Evolutionary conservation across 108 stramenopile species (phyloP), one percentile per base, ranked within the genome.

Genomic region (Skeletonema costatum): DNA sequence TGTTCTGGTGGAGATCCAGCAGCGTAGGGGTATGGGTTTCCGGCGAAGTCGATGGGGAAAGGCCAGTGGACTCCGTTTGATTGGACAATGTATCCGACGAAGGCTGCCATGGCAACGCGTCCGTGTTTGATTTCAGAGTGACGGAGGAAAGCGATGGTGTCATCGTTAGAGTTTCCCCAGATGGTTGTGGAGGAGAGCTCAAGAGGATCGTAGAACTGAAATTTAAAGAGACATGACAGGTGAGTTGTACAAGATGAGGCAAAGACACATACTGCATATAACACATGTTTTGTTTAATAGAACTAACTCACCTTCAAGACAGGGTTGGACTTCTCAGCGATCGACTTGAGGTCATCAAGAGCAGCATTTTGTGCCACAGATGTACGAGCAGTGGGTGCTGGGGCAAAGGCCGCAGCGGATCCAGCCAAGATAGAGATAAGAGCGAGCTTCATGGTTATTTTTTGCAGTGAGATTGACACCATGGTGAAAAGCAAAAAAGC

Each of bases 61-160:
- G 91, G 91, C 58, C 76, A 92, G 81, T 88, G 86, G 66, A 90
- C 77, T 32, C 75, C 87, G 81, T 90, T 92, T 33, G 89, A 80
- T 68, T 92, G 91, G 70, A 92, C 91, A 60, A 88, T 86, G 78
- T 88, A 87, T 41, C 90, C 90, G 33, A 88, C 85, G 80, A 89
- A 85, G 70, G 90, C 90, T 32, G 87, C 85, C 89, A 87, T 87
- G 67, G 88, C 88, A 67, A 89, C 75, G 60, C 92, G 89, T 65
- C 92, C 92, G 78, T 93, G 92, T 87, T 93, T 93, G 74, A 93
- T 90, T 60, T 93, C 92, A 36, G 92, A 83, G 19, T 93, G 89
- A 66, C 92, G 80, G 25, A 93, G 72, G 80, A 87, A 93, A 19
- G 73, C 82, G 74, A 93, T 93, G 68, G 88, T 83, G 33, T 70